Evolutionary conservation across 805 yeast species (phyloP).

Genomic region (Kurtzmaniella fragi): DNA sequence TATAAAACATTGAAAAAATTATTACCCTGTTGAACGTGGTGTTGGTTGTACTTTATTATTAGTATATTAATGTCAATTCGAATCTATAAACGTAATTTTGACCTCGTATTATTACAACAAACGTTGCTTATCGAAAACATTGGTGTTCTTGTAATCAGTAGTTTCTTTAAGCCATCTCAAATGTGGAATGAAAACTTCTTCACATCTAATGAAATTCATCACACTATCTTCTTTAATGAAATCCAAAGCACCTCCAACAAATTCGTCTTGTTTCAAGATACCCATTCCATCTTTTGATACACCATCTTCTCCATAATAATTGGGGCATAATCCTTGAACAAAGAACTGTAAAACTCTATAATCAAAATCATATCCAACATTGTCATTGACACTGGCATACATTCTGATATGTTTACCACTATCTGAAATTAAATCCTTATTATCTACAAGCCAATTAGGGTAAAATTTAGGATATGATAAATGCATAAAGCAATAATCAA

Average conservation of each 20-base stretch:
- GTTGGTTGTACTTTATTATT: no score
- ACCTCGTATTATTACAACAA: no score
- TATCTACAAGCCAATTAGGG: conserved; percentile 28
- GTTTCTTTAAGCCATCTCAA: conserved; percentile 39
- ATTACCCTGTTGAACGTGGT: no score
- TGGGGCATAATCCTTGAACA: conserved; percentile 33
- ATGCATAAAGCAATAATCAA: conserved; percentile 45
- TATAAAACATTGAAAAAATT: no score
- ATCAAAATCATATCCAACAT: conserved; percentile 40
- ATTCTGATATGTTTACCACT: conserved; percentile 34
- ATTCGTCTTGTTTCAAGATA: conserved; percentile 16
- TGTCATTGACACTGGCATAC: conserved; percentile 30
- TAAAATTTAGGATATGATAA: conserved; percentile 51
- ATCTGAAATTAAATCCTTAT: conserved; percentile 28
- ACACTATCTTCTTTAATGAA: conserved; percentile 22
- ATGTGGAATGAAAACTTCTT: conserved; percentile 36
- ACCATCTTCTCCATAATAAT: conserved; percentile 25
- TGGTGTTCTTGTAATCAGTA: conserved; percentile 4
- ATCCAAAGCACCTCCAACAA: conserved; percentile 28
- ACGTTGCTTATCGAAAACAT: no score
- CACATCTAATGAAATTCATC: conserved; percentile 22
- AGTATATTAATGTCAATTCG: no score
- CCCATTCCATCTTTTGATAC: conserved; percentile 19
- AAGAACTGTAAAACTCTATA: conserved; percentile 33
- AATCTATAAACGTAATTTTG: no score